Percentiles rank a stretch among this genome's conserved stretches.
Evolutionary conservation across 1,284 basidiomycete genomes (phyloP).

Genomic region (Athelia sp.): DNA sequence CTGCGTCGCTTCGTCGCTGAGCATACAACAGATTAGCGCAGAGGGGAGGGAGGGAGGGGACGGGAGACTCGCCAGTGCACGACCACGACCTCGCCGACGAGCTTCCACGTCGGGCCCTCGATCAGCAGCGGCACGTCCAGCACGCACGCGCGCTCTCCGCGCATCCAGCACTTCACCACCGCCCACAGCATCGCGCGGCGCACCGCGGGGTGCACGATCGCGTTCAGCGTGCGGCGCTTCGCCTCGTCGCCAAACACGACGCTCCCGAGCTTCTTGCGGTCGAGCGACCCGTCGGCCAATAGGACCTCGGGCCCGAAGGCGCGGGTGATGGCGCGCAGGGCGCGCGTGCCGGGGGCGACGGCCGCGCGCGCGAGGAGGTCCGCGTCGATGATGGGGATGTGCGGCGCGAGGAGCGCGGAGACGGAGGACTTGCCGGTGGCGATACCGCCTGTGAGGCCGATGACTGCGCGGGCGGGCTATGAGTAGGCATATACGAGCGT

Average conservation of each 20-base stretch:
- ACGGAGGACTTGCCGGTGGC: conserved; percentile 96
- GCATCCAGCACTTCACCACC: conserved; percentile 72
- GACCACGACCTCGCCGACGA: conserved; percentile 80
- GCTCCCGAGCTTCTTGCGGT: conserved; percentile 81
- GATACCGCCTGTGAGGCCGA: conserved; percentile 95
- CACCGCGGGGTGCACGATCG: conserved; percentile 89
- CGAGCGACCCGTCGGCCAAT: conserved; percentile 64
- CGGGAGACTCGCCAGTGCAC: conserved; percentile 74
- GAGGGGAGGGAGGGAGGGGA: not conserved
- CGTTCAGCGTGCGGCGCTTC: conserved; percentile 74
- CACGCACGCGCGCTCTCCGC: conserved; percentile 75
- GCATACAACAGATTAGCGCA: conserved; percentile 34
- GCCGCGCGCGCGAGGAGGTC: conserved; percentile 88
- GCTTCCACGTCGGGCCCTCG: conserved; percentile 85
- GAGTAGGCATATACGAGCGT: no score
- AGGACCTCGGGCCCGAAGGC: conserved; percentile 75
- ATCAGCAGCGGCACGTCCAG: conserved; percentile 94
- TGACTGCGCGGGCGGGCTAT: no score
- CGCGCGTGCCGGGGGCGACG: conserved; percentile 81
- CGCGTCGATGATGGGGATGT: conserved; percentile 85
- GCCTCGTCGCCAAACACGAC: conserved; percentile 80
- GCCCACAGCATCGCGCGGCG: conserved; percentile 69
- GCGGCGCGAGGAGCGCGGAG: conserved; percentile 64
- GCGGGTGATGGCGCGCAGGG: conserved; percentile 61
- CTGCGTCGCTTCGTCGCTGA: conserved; percentile 72